Evolutionary conservation across 2,329 filamentous ascomycete genomes (phyloP), one percentile per base, ranked within the genome.

Genomic region (Davidsoniella australis): DNA sequence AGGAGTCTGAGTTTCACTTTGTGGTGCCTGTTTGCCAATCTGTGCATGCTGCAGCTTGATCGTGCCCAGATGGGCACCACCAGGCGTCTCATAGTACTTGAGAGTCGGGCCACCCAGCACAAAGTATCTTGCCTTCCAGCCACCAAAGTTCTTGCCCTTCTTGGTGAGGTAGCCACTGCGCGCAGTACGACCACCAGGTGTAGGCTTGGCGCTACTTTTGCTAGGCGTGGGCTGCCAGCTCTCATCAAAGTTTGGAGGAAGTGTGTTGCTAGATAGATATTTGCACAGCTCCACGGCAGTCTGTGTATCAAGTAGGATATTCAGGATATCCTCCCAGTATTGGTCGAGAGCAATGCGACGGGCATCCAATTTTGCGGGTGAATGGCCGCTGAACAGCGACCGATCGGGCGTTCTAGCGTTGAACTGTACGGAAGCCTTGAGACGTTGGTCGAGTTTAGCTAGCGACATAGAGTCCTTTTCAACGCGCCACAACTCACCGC

Each of bases 141-240:
- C 91, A 47, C 91, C 91, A 66, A 98, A 98, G 59, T 96, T 96
- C 70, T 98, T 98, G 45, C 91, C 91, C 57, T 85, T 78, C 68
- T 98, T 98, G 2, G 91, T 96, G 45, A 98, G 68, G 63, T 96
- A 98, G 7, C 91, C 91, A 60, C 80, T 88, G 59, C 85, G 86
- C 52, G 80, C 72, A 7, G 82, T 78, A 45, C 79, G 76, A 3
- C 78, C 77, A 57, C 80, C 76, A 5, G 76, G 70, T 0, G 78
- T 75, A 63, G 71, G 48, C 61, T 57, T n/a, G 57, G 55, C 7
- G 58, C 62, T 36, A 12, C 8, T 33, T 12, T 33, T 33, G 63
- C 60, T 38, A 68, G 63, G 20, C 59, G 56, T 26, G 59, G 53
- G 39, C 59, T 42, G 58, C 10, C 58, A 59, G 2, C 70, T 66